phyloP scores from a whole-genome alignment of 495 filamentous ascomycete species.

The Podospora appendiculata region DNA sequence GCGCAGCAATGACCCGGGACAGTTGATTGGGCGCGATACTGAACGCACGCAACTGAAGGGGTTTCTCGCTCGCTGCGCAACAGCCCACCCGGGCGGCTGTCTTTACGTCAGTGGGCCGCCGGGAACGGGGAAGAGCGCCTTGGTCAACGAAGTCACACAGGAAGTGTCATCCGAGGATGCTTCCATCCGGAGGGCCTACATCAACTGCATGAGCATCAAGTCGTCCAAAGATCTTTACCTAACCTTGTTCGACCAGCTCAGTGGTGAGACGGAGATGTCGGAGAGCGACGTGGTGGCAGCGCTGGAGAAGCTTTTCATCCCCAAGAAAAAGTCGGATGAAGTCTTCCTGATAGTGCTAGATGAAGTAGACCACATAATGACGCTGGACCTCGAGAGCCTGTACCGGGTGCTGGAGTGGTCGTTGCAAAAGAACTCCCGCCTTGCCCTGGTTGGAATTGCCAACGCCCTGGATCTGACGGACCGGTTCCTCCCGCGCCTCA shows the following conservation, averaged over 20 bases:
- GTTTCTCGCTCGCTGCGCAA: slow-evolving; percentile 61
- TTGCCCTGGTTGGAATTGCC: slow-evolving; percentile 86
- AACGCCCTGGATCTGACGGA: slow-evolving; percentile 96
- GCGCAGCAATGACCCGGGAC: slow-evolving; percentile 63
- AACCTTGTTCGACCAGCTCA: slow-evolving; percentile 53
- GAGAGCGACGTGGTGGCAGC: slow-evolving; percentile 49
- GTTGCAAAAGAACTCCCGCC: slow-evolving; percentile 62
- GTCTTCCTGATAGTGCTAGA: slow-evolving; percentile 79
- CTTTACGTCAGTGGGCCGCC: slow-evolving; percentile 94
- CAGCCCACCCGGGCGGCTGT: slow-evolving; percentile 62
- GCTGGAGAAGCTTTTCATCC: slow-evolving; percentile 56
- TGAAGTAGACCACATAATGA: slow-evolving; percentile 90
- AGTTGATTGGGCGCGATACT: slow-evolving; percentile 73
- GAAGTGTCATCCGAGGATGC: slow-evolving; percentile 35
- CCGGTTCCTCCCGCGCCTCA: slow-evolving; percentile 87
- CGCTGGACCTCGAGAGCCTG: slow-evolving; percentile 73
- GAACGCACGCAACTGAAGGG: slow-evolving; percentile 62
- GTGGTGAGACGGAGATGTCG: slow-evolving; percentile 22
- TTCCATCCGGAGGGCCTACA: slow-evolving; percentile 57
- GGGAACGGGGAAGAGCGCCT: slow-evolving; percentile 92
- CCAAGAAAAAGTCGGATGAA: slow-evolving; percentile 46
- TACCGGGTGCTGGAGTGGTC: slow-evolving; percentile 95
- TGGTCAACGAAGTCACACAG: slow-evolving; percentile 71
- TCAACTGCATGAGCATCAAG: slow-evolving; percentile 97
- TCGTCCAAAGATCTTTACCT: slow-evolving; percentile 72